Base-by-base conservation (phyloP, 208 protist genomes). In the Phytomonas sp. region DNA sequence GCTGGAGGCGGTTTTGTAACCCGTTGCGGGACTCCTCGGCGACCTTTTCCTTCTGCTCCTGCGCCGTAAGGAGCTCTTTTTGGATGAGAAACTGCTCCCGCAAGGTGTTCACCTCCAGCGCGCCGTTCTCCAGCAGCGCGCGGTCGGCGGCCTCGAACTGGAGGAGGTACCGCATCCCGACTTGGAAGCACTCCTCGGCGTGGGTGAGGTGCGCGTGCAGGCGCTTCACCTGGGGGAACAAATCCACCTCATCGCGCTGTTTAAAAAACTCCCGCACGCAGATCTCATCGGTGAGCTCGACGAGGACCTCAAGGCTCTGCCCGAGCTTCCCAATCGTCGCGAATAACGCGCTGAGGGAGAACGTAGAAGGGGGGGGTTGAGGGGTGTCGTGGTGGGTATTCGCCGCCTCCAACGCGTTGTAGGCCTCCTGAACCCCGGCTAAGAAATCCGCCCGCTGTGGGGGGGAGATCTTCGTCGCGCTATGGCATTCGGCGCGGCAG, bases 91-190 rank as follows among this genome's bases (percentile, higher is more conserved):
- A 87, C 68, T 89, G 77, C 68, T 95, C 87, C 28, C 83, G 84
- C 64, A 87, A 72, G 67, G 72, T 79, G 74, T 86, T 91, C 28
- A 95, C 66, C 71, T 95, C 89, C 26, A 73, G 75, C 26, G 67
- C 53, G 28, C 81, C 84, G 46, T 77, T 80, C 6, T 95, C 79
- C 62, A 87, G 28, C 60, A 92, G 60, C 11, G 87, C 84, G 53
- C 74, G 75, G 70, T 92, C 79, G 60, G 87, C 88, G 8, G 74
- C 33, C 69, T 89, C 78, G 68, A 91, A 88, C 77, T 91, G 89
- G 29, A 72, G 64, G 9, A 90, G 70, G 60, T 95, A 87, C 9
- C 77, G 66, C 70, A 85, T 33, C 29, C 79, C 68, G 23, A 78
- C 73, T 23, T 70, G 62, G 31, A 87, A 71, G 40, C 81, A 84